Evolutionary conservation across 1,284 basidiomycete species (phyloP), one percentile per base, ranked within the genome.

Genomic region (Boletus holoroseus): DNA sequence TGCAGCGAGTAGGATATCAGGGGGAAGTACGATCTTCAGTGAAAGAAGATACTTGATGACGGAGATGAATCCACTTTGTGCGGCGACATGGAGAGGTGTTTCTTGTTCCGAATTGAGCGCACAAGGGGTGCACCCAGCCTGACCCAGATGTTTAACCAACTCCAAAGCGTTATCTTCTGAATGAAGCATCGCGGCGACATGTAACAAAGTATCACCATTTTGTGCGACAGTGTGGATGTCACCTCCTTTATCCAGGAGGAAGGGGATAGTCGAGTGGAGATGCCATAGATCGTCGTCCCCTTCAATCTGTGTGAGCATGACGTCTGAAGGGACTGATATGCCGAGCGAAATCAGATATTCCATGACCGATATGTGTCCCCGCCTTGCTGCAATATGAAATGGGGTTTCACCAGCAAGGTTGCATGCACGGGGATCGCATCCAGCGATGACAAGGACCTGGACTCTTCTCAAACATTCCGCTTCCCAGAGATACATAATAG

Each of bases 151-250:
- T n/a, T 45, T 30, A 1, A 4, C 15, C 12, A 52, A 15, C 7
- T 43, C 30, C 38, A 57, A 36, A 4, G 38, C 24, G 0, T 38
- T 30, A 0, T 27, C 7, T 18, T 47, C 47, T 1, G 8, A 2
- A 2, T 20, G 0, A 22, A 42, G 4, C 1, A 0, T 15, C 1
- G 16, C 45, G 12, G 38, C 46, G 6, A 38, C 3, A 35, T 58
- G 57, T 2, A 61, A 18, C 32, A 59, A n/a, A 1, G 43, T 56
- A n/a, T 49, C 26, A 0, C 49, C 54, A 4, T 44, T 15, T n/a
- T 42, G 7, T 8, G 44, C 1, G 22, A 43, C 2, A 5, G 44
- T 5, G 6, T 41, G 44, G 7, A 40, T 11, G 12, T 56, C 41
- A 16, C 34, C 43, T 16, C 58, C 57, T 3, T 24, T 39, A 1